phyloP scores from a whole-genome alignment of 2,329 filamentous ascomycete species.

The Cytospora paraplurivora region DNA sequence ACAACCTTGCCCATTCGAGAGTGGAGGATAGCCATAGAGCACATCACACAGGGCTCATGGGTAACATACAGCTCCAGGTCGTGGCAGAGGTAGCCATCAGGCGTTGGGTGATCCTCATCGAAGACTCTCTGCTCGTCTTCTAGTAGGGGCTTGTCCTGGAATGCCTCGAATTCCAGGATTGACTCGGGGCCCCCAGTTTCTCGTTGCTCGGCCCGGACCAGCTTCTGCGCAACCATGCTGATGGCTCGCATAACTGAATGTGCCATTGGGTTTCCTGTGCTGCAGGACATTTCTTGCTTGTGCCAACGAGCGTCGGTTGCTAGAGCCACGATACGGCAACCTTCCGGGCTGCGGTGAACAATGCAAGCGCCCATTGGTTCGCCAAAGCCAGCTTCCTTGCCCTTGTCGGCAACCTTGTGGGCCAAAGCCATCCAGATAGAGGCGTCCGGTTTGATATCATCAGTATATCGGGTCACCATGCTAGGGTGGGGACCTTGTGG shows the following conservation, averaged over 20 bases:
- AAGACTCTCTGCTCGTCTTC: conserved; percentile 65
- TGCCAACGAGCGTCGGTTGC: conserved; percentile 77
- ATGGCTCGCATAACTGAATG: conserved; percentile 79
- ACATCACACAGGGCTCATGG: conserved; percentile 95
- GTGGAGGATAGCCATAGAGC: conserved; percentile 93
- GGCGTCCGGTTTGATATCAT: conserved; percentile 66
- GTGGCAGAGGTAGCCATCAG: conserved; percentile 90
- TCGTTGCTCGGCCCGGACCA: conserved; percentile 57
- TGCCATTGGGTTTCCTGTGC: conserved; percentile 72
- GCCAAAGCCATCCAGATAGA: conserved; percentile 70
- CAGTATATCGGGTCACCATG: conserved; percentile 68
- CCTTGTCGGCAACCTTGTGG: conserved; percentile 61
- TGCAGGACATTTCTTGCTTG: conserved; percentile 49
- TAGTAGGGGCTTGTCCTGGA: conserved; percentile 70
- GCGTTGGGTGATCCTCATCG: conserved; percentile 63
- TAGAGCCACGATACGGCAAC: conserved; percentile 64
- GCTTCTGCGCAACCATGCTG: conserved; percentile 75
- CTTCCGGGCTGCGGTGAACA: conserved; percentile 60
- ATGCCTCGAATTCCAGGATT: conserved; percentile 60
- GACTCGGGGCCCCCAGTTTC: conserved; percentile 37
- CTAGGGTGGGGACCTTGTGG: conserved; percentile 82
- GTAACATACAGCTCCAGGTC: conserved; percentile 92
- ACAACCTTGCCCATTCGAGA: conserved; percentile 87
- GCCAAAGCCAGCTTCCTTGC: conserved; percentile 60
- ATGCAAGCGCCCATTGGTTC: conserved; percentile 75